phyloP scores from a whole-genome alignment of 2,329 filamentous ascomycete species.

The Bipolaris bicolor region DNA sequence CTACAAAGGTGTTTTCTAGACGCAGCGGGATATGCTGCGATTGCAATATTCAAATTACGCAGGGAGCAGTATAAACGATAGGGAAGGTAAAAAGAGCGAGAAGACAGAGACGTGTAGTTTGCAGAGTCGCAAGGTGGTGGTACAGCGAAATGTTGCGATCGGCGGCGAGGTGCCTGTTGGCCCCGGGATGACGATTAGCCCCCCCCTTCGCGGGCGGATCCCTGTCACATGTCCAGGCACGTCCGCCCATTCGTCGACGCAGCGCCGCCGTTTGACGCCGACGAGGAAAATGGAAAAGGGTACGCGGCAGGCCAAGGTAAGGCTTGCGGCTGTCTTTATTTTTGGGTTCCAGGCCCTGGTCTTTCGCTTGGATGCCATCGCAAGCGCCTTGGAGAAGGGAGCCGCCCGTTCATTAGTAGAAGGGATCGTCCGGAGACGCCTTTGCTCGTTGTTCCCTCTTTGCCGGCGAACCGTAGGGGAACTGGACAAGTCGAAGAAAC shows the following conservation, averaged over 20 bases:
- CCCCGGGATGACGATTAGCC: constrained; percentile 3
- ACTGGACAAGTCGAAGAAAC: too few species aligned
- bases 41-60: neutral
- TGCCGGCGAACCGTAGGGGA: constrained; percentile 3
- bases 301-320: constrained; percentile 12
- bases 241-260: constrained; percentile 11
- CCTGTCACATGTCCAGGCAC: constrained; percentile 5
- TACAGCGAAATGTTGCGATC: neutral
- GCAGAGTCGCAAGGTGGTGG: neutral
- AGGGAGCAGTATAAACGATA: neutral
- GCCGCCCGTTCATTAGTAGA: constrained; percentile 5
- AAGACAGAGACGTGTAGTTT: neutral
- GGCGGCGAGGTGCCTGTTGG: constrained; percentile 4
- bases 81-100: neutral
- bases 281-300: neutral
- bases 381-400: neutral
- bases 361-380: neutral
- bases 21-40: neutral
- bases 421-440: constrained; percentile 10
- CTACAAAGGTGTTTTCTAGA: neutral
- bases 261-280: constrained; percentile 21
- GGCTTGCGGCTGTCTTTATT: neutral
- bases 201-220: neutral
- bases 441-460: neutral
- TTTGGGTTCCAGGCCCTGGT: constrained; percentile 11